These are phyloP conservation scores for Aspergillus nidulans DNA, from an alignment of 495 filamentous ascomycete genomes.

Conservation along the genomic window DNA sequence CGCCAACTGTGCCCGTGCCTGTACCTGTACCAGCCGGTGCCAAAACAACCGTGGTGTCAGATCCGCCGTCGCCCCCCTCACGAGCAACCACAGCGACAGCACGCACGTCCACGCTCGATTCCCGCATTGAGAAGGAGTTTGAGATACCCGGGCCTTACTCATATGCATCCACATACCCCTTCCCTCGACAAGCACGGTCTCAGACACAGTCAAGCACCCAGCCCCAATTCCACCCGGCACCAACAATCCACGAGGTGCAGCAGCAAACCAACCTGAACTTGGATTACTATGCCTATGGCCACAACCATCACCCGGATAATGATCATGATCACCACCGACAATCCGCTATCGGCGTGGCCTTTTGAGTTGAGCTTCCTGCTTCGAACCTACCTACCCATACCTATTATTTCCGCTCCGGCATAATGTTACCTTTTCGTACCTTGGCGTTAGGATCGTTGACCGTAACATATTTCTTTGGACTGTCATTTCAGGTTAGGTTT, in stretches of 20 bases:
- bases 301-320: constrained; percentile 19
- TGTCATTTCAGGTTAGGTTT: too few relatives aligned
- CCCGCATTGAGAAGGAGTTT: constrained; percentile 24
- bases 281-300: constrained; percentile 18
- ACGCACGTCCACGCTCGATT: constrained; percentile 22
- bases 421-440: neutral
- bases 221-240: constrained; percentile 8
- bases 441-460: too few relatives aligned
- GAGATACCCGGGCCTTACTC: constrained; percentile 12
- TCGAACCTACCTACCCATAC: neutral
- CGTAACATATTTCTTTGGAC: too few relatives aligned
- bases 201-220: constrained; percentile 4
- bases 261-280: constrained; percentile 8
- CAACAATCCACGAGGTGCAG: constrained; percentile 29
- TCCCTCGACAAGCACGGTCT: constrained; percentile 1
- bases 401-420: neutral
- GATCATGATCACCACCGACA: constrained; percentile 21
- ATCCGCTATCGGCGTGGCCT: constrained; percentile 34
- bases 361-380: constrained; percentile 15
- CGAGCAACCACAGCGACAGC: constrained; percentile 17
- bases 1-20: neutral
- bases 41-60: constrained; percentile 9
- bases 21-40: constrained; percentile 1
- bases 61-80: constrained; percentile 22
- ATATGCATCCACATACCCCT: constrained; percentile 9